Evolutionary conservation across 345 rosid species (phyloP).

Genomic region (Hibiscus tridactylites): DNA sequence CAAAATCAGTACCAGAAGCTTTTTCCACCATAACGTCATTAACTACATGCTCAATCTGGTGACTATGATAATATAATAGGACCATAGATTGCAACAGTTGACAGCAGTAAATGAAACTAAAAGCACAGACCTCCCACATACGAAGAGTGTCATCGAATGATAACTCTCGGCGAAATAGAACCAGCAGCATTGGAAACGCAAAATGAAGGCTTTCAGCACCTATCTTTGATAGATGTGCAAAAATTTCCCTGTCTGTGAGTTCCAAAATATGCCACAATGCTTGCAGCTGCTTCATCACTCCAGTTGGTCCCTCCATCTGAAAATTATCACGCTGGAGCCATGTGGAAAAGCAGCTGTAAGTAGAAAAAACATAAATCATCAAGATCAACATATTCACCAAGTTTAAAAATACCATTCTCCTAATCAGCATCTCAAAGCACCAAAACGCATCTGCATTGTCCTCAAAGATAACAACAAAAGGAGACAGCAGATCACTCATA

Average conservation of each 20-base stretch:
- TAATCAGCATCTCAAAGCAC: conserved; percentile 97
- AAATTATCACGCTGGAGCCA: conserved; percentile 70
- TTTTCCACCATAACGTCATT: background rate
- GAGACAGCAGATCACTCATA: conserved; percentile 92
- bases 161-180: conserved; percentile 71
- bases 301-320: conserved; percentile 85
- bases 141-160: conserved; percentile 70
- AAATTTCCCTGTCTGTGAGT: conserved; percentile 71
- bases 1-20: background rate
- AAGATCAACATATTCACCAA: conserved; percentile 10
- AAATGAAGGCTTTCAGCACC: conserved; percentile 98
- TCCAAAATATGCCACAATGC: conserved; percentile 78
- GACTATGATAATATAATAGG: background rate
- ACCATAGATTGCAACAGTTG: background rate
- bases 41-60: background rate
- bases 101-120: background rate
- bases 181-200: conserved; percentile 89
- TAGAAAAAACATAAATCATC: conserved; percentile 12
- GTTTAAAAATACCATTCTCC: conserved; percentile 59
- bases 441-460: conserved; percentile 92
- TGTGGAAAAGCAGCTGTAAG: conserved; percentile 14
- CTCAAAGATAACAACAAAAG: conserved; percentile 82
- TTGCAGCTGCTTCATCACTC: conserved; percentile 84
- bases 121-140: conserved; percentile 78
- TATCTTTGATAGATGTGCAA: conserved; percentile 59